phyloP scores from a whole-genome alignment of 2,329 filamentous ascomycete genomes.

The Fusarium annulatum region DNA sequence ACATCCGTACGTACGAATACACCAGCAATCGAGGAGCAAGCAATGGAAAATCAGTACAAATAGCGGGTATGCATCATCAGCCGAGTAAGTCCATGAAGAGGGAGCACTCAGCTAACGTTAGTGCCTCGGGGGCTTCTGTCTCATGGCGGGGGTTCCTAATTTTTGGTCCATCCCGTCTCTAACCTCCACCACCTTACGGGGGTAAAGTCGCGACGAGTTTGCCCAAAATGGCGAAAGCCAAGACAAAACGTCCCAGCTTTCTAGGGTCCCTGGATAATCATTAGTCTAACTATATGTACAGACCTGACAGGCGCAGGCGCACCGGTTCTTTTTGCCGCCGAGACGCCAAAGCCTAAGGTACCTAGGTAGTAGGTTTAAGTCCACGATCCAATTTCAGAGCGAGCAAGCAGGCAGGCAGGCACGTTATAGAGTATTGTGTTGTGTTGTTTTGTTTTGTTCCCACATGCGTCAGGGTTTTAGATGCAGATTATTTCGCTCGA shows the following conservation, averaged over 20 bases:
- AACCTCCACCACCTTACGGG: slow-evolving; percentile 10
- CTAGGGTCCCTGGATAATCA: slow-evolving; percentile 29
- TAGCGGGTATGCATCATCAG: background rate
- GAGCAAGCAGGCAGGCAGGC: background rate
- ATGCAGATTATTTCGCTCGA: background rate
- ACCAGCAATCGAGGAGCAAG: background rate
- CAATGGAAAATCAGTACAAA: background rate
- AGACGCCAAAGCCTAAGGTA: slow-evolving; percentile 13
- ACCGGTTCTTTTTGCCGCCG: slow-evolving; percentile 31
- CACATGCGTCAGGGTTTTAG: slow-evolving; percentile 1
- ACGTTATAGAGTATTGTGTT: background rate
- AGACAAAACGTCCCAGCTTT: slow-evolving; percentile 26
- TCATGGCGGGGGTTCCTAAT: background rate
- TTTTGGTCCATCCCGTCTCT: slow-evolving; percentile 1
- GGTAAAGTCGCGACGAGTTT: slow-evolving; percentile 38
- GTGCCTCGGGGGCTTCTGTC: background rate
- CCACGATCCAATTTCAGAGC: background rate
- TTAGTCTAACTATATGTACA: slow-evolving; percentile 5
- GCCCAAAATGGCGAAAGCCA: slow-evolving; percentile 35
- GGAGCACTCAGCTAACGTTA: background rate
- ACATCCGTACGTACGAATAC: background rate
- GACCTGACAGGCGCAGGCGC: slow-evolving; percentile 37
- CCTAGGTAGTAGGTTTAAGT: background rate
- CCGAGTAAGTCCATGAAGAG: background rate
- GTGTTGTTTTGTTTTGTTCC: background rate